Conservation (phyloP, 73 alveolate genomes). For the Paramecium tetraurelia region DNA sequence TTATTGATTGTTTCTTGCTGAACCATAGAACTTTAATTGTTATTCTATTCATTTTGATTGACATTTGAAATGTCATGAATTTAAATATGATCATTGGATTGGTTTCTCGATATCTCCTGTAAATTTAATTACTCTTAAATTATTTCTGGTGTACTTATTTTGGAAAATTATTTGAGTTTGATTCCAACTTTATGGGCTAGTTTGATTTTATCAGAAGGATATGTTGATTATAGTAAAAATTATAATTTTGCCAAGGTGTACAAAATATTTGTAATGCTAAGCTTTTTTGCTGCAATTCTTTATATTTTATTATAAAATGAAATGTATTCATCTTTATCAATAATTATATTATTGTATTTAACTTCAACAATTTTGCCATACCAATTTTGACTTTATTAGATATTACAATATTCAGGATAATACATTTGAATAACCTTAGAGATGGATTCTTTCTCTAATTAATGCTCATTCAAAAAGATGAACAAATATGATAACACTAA, state of each 20-base stretch:
- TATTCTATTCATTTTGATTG: background rate
- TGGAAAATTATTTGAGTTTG: background rate
- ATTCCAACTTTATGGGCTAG: background rate
- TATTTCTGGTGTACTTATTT: background rate
- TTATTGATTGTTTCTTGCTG: background rate
- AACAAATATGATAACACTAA: background rate
- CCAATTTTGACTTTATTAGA: background rate
- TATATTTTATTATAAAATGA: background rate
- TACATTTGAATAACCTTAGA: slow-evolving; percentile 11
- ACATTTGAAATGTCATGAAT: background rate
- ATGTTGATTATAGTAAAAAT: background rate
- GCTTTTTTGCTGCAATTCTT: background rate
- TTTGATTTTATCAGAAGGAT: background rate
- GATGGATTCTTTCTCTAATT: background rate
- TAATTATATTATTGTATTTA: background rate
- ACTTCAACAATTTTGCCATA: background rate
- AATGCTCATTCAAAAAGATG: background rate
- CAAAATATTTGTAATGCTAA: background rate
- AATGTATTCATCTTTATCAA: background rate
- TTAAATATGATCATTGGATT: background rate
- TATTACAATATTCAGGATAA: background rate
- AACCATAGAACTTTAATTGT: background rate
- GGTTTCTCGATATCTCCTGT: background rate
- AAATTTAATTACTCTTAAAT: background rate
- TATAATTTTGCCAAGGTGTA: background rate